These are phyloP conservation scores for Apocynum venetum DNA, from an alignment of 257 asterid genomes.

Conservation along the genomic window DNA sequence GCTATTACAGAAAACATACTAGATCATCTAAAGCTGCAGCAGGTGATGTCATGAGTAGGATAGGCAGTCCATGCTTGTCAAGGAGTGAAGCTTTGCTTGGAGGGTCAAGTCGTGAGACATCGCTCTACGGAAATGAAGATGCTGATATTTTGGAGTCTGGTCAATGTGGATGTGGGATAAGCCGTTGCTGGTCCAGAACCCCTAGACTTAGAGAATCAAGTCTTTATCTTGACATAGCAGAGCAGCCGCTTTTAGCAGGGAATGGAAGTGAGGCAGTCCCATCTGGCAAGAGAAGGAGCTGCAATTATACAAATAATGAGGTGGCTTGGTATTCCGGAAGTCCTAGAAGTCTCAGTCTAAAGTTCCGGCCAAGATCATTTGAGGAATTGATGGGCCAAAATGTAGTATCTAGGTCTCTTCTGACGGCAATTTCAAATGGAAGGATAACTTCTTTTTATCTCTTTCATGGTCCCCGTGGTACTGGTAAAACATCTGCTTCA, in stretches of 20 bases:
- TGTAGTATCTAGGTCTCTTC: constrained; percentile 52
- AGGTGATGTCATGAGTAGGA: constrained; percentile 36
- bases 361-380: constrained; percentile 72
- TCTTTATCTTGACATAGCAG: constrained; percentile 37
- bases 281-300: constrained; percentile 21
- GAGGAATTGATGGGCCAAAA: constrained; percentile 71
- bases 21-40: constrained; percentile 33
- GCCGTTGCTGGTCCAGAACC: constrained; percentile 71
- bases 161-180: constrained; percentile 69
- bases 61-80: constrained; percentile 46
- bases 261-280: constrained; percentile 18
- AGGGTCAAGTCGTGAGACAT: constrained; percentile 25
- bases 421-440: constrained; percentile 47
- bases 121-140: constrained; percentile 42
- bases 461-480: constrained; percentile 90
- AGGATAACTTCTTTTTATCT: constrained; percentile 54
- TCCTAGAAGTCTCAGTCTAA: constrained; percentile 58
- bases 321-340: constrained; percentile 35
- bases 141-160: constrained; percentile 43
- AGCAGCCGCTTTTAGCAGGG: constrained; percentile 49
- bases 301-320: constrained; percentile 25
- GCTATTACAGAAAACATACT: constrained; percentile 25
- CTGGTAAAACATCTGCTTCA: constrained; percentile 84
- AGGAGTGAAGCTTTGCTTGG: constrained; percentile 29
- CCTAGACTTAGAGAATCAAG: constrained; percentile 44